Base-by-base conservation (phyloP, 495 filamentous ascomycete species). In the Hypoxylon subgilvum region DNA sequence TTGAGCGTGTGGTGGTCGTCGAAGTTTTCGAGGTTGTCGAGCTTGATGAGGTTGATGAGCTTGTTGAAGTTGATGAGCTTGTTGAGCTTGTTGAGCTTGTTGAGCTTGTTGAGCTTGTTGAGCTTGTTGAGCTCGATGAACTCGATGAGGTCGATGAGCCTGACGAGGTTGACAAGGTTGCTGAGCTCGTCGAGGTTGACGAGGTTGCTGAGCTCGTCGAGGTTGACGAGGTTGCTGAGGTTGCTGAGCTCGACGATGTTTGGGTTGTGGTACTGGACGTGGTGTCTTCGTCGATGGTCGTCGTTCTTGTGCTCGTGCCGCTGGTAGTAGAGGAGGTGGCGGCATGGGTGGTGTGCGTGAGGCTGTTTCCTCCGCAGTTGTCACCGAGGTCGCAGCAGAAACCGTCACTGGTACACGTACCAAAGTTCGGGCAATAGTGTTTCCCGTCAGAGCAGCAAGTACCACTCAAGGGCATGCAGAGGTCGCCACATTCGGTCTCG, bases 391-490 rank as follows among this genome's bases (percentile, higher is more conserved):
- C 42, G 40, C 61, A 68, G 48, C 65, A 68, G 9, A 45, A 42
- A 8, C 61, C 65, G 17, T 62, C 65, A 19, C 3, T 12, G 25
- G 49, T 65, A 40, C 65, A 68, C 2, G 50, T 67, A 16, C 65
- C 61, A 12, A 65, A 61, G 27, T 68, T 45, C 4, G 61, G 61
- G 31, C 57, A 61, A 39, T 62, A 68, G 12, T 61, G 49, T 3
- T 53, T 23, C 10, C 28, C 44, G 25, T 60, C 57, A 10, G 13
- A 1, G 28, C 61, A 68, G 48, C 61, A 68, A 9, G 65, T 68
- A 9, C 65, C 61, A 13, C 48, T 41, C 7, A 52, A 18, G 8
- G 65, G 61, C 56, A 68, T 68, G 40, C 65, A 68, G 2, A 55
- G 27, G 17, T 50, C 45, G 28, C 49, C 57, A n/a, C 65, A 68